Conservation (phyloP, 2,329 filamentous ascomycete species). For the Sporothrix inflata region DNA sequence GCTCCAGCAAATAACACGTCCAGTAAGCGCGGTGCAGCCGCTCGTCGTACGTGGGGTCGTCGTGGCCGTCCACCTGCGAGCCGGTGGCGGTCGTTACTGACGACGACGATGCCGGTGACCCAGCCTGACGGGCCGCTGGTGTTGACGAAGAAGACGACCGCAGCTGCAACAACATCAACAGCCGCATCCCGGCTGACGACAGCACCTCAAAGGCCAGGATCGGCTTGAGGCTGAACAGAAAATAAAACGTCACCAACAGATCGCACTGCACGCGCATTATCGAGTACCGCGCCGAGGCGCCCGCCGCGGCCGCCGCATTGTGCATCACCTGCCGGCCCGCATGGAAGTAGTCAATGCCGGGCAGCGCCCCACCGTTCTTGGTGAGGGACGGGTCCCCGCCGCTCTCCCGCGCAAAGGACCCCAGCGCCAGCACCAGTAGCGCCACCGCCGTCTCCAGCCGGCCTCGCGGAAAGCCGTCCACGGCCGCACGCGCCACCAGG, state of each 20-base stretch:
- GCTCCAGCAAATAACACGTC: constrained; percentile 37
- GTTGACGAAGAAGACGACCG: neutral
- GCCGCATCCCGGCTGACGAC: constrained; percentile 24
- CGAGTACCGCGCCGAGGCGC: constrained; percentile 20
- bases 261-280: constrained; percentile 32
- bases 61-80: neutral
- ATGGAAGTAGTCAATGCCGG: constrained; percentile 32
- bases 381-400: neutral
- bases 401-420: constrained; percentile 25
- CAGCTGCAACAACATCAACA: constrained; percentile 29
- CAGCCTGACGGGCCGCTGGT: neutral
- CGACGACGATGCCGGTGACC: neutral
- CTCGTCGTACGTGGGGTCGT: constrained; percentile 29
- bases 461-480: constrained; percentile 17
- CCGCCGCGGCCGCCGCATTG: constrained; percentile 9
- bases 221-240: constrained; percentile 33
- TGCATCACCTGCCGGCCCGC: constrained; percentile 30
- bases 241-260: constrained; percentile 33
- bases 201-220: constrained; percentile 34
- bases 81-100: neutral
- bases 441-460: constrained; percentile 29
- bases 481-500: constrained; percentile 27
- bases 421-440: constrained; percentile 33
- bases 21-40: constrained; percentile 35
- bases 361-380: constrained; percentile 24